These are phyloP conservation scores for Boletus reticulatus DNA, from an alignment of 768 basidiomycete genomes.

Conservation along the genomic window DNA sequence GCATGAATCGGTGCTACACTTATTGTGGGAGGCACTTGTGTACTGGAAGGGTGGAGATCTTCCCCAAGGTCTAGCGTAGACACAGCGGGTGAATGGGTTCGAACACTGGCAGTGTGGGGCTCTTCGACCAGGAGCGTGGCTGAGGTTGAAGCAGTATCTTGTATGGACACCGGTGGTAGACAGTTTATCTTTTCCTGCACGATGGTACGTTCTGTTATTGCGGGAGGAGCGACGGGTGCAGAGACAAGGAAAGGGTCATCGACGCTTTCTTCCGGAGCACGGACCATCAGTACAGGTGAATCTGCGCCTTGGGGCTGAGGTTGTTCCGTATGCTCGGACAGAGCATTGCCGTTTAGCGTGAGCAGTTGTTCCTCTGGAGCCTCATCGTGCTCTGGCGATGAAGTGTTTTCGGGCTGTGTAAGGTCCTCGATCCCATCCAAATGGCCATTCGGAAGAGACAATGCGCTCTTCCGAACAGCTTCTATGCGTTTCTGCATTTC, in stretches of 20 bases:
- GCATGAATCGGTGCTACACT: background rate
- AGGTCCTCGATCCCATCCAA: background rate
- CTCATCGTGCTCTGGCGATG: background rate
- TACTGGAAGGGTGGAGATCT: background rate
- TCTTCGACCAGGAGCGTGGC: constrained; percentile 13
- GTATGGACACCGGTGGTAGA: background rate
- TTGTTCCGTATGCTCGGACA: background rate
- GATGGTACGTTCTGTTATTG: background rate
- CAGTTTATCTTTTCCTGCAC: background rate
- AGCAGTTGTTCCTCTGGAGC: background rate
- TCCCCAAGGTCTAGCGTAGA: constrained; percentile 18
- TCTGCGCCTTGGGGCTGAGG: background rate
- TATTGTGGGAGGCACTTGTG: background rate
- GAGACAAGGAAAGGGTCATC: constrained; percentile 11
- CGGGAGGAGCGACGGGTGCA: background rate
- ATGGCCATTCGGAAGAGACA: background rate
- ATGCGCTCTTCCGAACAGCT: constrained; percentile 9
- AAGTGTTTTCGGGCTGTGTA: background rate
- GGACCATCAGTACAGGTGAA: background rate
- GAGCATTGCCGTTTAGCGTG: background rate
- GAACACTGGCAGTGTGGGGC: constrained; percentile 1
- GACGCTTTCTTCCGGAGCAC: background rate
- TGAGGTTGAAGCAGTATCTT: background rate
- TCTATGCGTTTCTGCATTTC: constrained; percentile 53
- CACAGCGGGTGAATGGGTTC: constrained; percentile 13